Percentiles rank a stretch among this genome's conserved stretches.
Conservation (phyloP, 176 grass and related monocot species). For the Triticum turgidum region DNA sequence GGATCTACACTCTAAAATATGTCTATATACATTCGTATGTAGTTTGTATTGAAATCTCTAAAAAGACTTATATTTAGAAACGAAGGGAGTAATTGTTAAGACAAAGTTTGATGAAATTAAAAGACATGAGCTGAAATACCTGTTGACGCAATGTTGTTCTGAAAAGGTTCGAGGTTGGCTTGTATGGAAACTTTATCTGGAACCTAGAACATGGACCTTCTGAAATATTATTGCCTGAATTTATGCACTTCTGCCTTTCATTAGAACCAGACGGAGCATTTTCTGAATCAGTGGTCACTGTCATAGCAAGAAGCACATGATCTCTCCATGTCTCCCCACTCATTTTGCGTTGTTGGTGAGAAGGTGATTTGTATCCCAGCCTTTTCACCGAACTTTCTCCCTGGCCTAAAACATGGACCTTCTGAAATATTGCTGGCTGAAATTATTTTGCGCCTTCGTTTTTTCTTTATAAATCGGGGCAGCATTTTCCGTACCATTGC, state of each 20-base stretch:
- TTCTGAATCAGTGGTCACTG: slow-evolving; percentile 5
- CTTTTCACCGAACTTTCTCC: slow-evolving; percentile 16
- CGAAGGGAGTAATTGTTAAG: background rate
- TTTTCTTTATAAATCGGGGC: slow-evolving; percentile 7
- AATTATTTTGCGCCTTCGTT: background rate
- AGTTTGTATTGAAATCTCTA: too few relatives aligned
- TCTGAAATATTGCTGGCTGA: slow-evolving; percentile 16
- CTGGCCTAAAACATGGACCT: slow-evolving; percentile 25
- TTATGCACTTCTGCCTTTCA: slow-evolving; percentile 13
- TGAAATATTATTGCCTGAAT: background rate
- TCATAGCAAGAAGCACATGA: slow-evolving; percentile 27
- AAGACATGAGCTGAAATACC: slow-evolving; percentile 23
- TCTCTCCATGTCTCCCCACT: background rate
- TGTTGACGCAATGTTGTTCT: slow-evolving; percentile 3
- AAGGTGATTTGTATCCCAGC: background rate
- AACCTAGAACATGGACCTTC: slow-evolving; percentile 34
- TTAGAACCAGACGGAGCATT: background rate
- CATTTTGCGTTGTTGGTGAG: slow-evolving; percentile 8
- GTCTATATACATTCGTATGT: too few relatives aligned
- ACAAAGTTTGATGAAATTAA: background rate
- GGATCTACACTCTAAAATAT: too few relatives aligned
- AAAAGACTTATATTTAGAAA: too few relatives aligned
- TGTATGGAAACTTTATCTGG: background rate
- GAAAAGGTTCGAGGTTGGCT: background rate
- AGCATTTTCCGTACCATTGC: slow-evolving; percentile 17